These are phyloP conservation scores for Solanum appendiculatum DNA, from an alignment of 257 asterid species.

Conservation along the genomic window DNA sequence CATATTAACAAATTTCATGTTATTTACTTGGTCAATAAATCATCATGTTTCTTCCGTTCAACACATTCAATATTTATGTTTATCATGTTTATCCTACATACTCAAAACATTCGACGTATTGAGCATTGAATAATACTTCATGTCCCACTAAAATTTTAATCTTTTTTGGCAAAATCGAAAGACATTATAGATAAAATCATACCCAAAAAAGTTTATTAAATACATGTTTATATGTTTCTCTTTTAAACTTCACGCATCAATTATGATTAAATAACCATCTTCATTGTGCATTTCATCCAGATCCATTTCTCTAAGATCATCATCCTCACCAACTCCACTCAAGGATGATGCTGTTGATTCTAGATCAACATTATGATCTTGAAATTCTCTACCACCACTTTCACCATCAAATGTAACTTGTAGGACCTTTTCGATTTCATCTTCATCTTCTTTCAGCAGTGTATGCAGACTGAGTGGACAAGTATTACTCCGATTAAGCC, in stretches of 20 bases:
- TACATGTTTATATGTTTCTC: neutral
- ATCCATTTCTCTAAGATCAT: neutral
- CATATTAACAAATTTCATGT: too few relatives aligned
- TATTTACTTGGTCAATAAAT: too few relatives aligned
- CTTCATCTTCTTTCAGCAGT: conserved; percentile 16
- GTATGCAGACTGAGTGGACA: conserved; percentile 45
- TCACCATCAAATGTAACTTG: neutral
- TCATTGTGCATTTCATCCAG: conserved; percentile 31
- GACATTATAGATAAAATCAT: neutral
- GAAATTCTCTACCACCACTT: neutral
- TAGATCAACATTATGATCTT: neutral
- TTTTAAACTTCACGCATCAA: conserved; percentile 16
- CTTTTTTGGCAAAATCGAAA: neutral
- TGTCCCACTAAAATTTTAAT: neutral
- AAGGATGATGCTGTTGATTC: neutral
- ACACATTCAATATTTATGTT: too few relatives aligned
- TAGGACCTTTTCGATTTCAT: neutral
- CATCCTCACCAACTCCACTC: neutral
- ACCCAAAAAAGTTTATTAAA: neutral
- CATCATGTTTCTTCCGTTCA: too few relatives aligned
- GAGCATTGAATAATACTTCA: neutral
- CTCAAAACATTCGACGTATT: too few relatives aligned
- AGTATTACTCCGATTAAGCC: conserved; percentile 36
- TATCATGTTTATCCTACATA: too few relatives aligned
- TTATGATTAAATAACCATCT: conserved; percentile 47